Percentiles rank a stretch among this genome's conserved stretches.
Conservation (phyloP, 2,329 filamentous ascomycete species). For the Sphaerostilbella broomeana region DNA sequence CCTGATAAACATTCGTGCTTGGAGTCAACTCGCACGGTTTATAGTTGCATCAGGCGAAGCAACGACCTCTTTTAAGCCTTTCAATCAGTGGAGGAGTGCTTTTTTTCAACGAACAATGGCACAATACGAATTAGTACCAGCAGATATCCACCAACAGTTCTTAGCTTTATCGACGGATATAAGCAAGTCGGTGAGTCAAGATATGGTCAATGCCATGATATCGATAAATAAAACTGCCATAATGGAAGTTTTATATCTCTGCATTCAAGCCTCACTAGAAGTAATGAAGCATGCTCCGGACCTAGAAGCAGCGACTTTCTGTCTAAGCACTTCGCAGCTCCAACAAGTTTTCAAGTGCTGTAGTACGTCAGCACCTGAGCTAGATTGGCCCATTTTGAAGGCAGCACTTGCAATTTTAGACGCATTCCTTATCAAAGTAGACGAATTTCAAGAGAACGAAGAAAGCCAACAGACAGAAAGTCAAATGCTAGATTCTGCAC, state of each 20-base stretch:
- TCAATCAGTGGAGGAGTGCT: conserved; percentile 44
- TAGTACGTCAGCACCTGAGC: conserved; percentile 33
- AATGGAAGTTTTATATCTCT: conserved; percentile 46
- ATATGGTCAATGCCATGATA: conserved; percentile 44
- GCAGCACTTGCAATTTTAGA: conserved; percentile 41
- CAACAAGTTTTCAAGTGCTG: conserved; percentile 46
- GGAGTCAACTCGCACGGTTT: conserved; percentile 56
- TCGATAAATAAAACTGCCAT: conserved; percentile 46
- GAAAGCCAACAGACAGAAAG: conserved; percentile 34
- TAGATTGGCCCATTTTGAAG: conserved; percentile 44
- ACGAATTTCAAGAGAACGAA: conserved; percentile 33
- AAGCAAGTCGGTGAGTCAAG: conserved; percentile 36
- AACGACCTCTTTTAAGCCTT: conserved; percentile 43
- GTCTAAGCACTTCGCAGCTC: conserved; percentile 44
- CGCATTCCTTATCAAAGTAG: conserved; percentile 40
- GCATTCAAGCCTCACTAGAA: conserved; percentile 42
- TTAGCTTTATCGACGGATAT: conserved; percentile 41
- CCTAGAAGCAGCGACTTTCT: conserved; percentile 42
- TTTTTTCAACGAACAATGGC: conserved; percentile 52
- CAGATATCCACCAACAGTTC: conserved; percentile 51
- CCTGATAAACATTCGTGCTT: conserved; percentile 56
- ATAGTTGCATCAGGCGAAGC: conserved; percentile 42
- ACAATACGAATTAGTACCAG: conserved; percentile 50
- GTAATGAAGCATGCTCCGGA: conserved; percentile 42
- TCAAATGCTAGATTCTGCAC: conserved; percentile 32